These are phyloP conservation scores for Sclerotinia spermophila DNA, from an alignment of 2,329 filamentous ascomycete genomes.

Conservation along the genomic window DNA sequence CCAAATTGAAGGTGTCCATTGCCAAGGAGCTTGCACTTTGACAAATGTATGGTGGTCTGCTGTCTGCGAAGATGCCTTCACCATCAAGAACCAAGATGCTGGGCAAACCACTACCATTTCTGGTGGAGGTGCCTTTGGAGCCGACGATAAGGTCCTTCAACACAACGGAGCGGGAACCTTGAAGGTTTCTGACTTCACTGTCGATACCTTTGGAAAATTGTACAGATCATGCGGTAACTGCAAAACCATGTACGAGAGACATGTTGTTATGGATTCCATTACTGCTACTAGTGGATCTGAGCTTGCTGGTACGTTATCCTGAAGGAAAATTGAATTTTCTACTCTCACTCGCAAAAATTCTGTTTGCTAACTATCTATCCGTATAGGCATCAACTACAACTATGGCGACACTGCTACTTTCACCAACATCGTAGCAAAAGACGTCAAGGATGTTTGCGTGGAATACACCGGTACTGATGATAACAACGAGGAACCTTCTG, in stretches of 20 bases:
- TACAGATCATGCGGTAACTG: constrained; percentile 51
- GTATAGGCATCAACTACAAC: constrained; percentile 51
- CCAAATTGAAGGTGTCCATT: constrained; percentile 36
- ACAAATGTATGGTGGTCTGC: constrained; percentile 33
- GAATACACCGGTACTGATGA: constrained; percentile 40
- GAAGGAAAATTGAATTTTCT: neutral
- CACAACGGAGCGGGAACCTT: constrained; percentile 43
- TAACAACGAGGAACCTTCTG: constrained; percentile 39
- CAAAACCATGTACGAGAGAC: constrained; percentile 30
- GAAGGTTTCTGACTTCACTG: constrained; percentile 39
- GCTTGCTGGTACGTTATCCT: constrained; percentile 23
- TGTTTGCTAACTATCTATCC: constrained; percentile 28
- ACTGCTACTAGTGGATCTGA: constrained; percentile 40
- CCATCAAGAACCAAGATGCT: constrained; percentile 28
- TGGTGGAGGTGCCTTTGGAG: constrained; percentile 44
- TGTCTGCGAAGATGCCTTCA: constrained; percentile 32
- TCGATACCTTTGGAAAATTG: constrained; percentile 46
- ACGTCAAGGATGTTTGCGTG: constrained; percentile 24
- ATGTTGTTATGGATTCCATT: constrained; percentile 43
- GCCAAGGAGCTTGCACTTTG: constrained; percentile 31
- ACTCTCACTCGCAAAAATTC: neutral
- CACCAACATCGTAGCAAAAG: constrained; percentile 39
- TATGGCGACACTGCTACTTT: constrained; percentile 47
- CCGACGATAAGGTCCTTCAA: constrained; percentile 41
- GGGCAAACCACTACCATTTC: constrained; percentile 42